Base-by-base conservation (phyloP, 805 yeast genomes). In the Pichia ethanolica region DNA sequence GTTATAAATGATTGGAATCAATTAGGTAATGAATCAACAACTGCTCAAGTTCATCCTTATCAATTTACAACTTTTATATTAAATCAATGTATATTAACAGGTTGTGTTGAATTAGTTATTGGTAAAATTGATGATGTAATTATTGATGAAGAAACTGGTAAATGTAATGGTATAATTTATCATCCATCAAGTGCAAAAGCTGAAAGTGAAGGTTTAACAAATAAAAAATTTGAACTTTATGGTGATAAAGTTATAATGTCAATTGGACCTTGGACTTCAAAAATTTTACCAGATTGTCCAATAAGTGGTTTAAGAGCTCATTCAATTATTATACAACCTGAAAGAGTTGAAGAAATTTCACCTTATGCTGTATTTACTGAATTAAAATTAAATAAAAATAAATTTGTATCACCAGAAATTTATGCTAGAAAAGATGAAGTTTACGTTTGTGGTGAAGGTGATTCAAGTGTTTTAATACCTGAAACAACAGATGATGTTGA, bases 211-310 rank as follows among this genome's bases (percentile, higher is more conserved):
- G 59, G 64, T 13, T 47, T 50, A 13, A 57, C 63, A 33, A 62
- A 62, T 14, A 55, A 70, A 44, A 67, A 68, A 30, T 61, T 79
- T 8, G 76, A 75, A 35, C 69, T 89, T 12, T 62, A 59, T 12
- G 93, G 87, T 48, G 88, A 86, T 61, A 82, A 86, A 58, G 81
- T 89, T n/a, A 82, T 91, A 10, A 71, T 93, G 59, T 73, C 95
- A 0, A 86, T 88, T 57, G 99, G 99, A 0, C 99, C 99, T 11
- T 91, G 99, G 99, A 89, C 97, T 3, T 84, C 96, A 2, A 84
- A 83, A 60, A 78, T 91, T 40, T 69, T 91, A 51, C 95, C 96
- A 3, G 89, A 86, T 56, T 90, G 98, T 63, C 99, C 98, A 32
- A 89, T 91, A 11, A 83, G 91, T 3, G 97, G 97, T 5, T 71